A percentile compares a stretch with the other conserved stretches of the same genome.
Evolutionary conservation across 805 yeast genomes (phyloP).

Genomic region (Saitoella complicata): DNA sequence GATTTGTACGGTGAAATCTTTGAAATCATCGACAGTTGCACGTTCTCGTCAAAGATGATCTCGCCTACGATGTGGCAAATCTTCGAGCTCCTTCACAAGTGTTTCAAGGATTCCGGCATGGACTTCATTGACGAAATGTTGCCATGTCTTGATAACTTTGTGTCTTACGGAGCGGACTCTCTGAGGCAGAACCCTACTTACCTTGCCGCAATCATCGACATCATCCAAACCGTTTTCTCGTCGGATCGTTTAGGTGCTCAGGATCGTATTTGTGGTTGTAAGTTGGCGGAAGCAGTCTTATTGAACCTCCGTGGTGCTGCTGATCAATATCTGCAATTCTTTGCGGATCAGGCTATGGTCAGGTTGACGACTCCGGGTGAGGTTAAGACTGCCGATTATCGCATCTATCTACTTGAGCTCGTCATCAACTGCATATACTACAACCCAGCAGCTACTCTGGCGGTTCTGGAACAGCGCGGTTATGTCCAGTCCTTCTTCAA

Average conservation of each 20-base stretch:
- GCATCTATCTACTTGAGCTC: conserved; percentile 40
- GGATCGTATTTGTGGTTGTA: conserved; percentile 44
- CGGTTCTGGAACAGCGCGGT: conserved; percentile 30
- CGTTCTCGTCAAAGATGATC: conserved; percentile 41
- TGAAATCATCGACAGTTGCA: conserved; percentile 56
- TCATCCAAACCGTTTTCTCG: conserved; percentile 25
- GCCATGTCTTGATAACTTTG: conserved; percentile 57
- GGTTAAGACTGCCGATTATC: conserved; percentile 14
- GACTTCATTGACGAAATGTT: conserved; percentile 60
- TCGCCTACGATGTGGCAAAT: conserved; percentile 64
- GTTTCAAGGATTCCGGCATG: conserved; percentile 28
- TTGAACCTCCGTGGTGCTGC: conserved; percentile 38
- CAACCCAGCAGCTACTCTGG: conserved; percentile 39
- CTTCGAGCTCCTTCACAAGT: conserved; percentile 34
- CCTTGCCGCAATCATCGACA: conserved; percentile 32
- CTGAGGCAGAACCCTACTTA: conserved; percentile 32
- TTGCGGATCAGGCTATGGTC: no score
- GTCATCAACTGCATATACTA: conserved; percentile 48
- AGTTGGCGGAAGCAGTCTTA: conserved; percentile 47
- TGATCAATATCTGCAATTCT: conserved; percentile 28
- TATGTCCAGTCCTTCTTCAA: conserved; percentile 38
- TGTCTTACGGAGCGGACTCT: conserved; percentile 42
- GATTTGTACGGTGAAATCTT: conserved; percentile 65
- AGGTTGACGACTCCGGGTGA: no score
- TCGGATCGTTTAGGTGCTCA: conserved; percentile 34